Conservation (phyloP, 2,329 filamentous ascomycete species). For the Aspergillus neotritici region DNA sequence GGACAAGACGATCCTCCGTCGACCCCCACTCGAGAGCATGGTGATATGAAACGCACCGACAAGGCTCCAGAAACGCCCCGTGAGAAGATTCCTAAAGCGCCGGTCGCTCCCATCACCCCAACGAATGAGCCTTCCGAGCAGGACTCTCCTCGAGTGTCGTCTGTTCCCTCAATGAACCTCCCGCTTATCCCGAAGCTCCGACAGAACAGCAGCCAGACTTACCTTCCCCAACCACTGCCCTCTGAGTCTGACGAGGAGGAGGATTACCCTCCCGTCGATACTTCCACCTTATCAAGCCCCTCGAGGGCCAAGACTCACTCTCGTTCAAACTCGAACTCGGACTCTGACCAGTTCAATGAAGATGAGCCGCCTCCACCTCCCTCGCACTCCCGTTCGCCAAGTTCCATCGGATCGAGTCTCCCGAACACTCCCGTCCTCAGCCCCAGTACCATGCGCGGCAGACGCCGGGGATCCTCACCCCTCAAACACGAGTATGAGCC, state of each 20-base stretch:
- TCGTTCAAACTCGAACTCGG: slow-evolving; percentile 24
- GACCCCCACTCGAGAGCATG: slow-evolving; percentile 7
- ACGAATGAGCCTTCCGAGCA: slow-evolving; percentile 22
- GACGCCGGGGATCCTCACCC: slow-evolving; percentile 79
- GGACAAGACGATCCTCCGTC: slow-evolving; percentile 16
- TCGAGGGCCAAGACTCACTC: slow-evolving; percentile 23
- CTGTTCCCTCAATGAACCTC: slow-evolving; percentile 42
- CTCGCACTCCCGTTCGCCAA: slow-evolving; percentile 51
- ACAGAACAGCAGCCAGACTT: slow-evolving; percentile 32
- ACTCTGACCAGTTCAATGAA: slow-evolving; percentile 19
- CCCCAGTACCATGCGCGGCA: slow-evolving; percentile 43
- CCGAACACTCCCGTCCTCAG: slow-evolving; percentile 44
- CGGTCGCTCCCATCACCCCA: slow-evolving; percentile 21
- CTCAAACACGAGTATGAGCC: slow-evolving; percentile 96
- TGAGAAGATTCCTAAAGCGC: slow-evolving; percentile 14
- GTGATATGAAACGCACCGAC: slow-evolving; percentile 6
- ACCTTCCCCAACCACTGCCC: slow-evolving; percentile 21
- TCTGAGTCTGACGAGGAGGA: slow-evolving; percentile 22
- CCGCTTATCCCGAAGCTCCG: slow-evolving; percentile 42
- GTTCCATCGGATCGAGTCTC: slow-evolving; percentile 42
- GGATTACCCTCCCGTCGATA: slow-evolving; percentile 23
- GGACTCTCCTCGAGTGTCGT: slow-evolving; percentile 39
- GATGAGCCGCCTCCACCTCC: slow-evolving; percentile 38
- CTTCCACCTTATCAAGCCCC: slow-evolving; percentile 16
- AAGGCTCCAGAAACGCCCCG: slow-evolving; percentile 1